phyloP scores from a whole-genome alignment of 2,329 filamentous ascomycete species.

The Cyphellophora europaea region DNA sequence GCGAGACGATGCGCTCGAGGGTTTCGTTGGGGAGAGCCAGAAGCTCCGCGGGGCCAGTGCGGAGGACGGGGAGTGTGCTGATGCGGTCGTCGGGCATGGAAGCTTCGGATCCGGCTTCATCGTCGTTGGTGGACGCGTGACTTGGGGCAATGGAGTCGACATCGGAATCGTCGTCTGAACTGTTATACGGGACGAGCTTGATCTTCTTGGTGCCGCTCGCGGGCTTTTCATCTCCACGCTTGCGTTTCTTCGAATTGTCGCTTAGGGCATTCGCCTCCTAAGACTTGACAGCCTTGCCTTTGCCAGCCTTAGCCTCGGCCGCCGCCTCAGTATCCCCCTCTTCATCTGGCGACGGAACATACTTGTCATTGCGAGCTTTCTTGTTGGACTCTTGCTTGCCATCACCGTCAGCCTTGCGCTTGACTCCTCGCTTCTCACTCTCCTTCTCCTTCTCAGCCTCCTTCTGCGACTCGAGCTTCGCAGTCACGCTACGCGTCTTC shows the following conservation, averaged over 20 bases:
- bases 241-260: neutral
- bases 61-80: neutral
- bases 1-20: neutral
- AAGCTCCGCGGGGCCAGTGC: neutral
- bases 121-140: neutral
- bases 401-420: neutral
- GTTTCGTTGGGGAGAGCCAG: neutral
- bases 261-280: no score
- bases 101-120: no score
- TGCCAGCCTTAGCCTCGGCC: no score
- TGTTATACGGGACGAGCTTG: neutral
- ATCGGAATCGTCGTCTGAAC: neutral
- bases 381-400: neutral
- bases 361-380: no score
- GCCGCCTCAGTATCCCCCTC: no score
- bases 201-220: neutral
- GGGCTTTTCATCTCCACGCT: neutral
- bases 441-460: slow-evolving; percentile 1
- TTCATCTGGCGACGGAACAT: no score
- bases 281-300: no score
- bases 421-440: neutral
- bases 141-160: no score
- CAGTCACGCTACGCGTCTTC: neutral
- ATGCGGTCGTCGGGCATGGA: no score
- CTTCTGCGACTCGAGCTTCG: no score